These are phyloP conservation scores for Phaseolus coccineus DNA, from an alignment of 331 rosid genomes.

Conservation along the genomic window DNA sequence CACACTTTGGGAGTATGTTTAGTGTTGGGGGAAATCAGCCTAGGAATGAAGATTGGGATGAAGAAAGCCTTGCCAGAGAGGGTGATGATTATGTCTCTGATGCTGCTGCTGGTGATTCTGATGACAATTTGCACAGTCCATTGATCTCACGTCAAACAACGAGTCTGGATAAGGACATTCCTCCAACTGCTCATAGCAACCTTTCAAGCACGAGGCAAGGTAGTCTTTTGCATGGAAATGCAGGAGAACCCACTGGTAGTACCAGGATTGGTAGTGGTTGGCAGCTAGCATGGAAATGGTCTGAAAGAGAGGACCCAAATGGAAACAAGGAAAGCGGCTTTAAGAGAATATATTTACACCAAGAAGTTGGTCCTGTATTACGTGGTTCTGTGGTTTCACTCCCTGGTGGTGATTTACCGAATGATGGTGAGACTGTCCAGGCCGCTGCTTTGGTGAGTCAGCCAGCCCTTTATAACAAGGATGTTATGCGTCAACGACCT, in stretches of 20 bases:
- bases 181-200: slow-evolving; percentile 68
- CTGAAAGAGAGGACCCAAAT: slow-evolving; percentile 67
- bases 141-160: slow-evolving; percentile 86
- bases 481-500: slow-evolving; percentile 62
- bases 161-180: slow-evolving; percentile 74
- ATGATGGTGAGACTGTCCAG: slow-evolving; percentile 64
- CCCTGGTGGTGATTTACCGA: slow-evolving; percentile 59
- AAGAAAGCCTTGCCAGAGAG: slow-evolving; percentile 79
- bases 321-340: slow-evolving; percentile 77
- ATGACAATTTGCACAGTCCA: slow-evolving; percentile 76
- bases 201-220: slow-evolving; percentile 64
- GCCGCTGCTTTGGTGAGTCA: slow-evolving; percentile 81
- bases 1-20: slow-evolving; percentile 93
- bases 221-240: slow-evolving; percentile 57
- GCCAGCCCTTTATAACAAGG: slow-evolving; percentile 67
- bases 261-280: slow-evolving; percentile 84
- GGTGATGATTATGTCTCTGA: slow-evolving; percentile 77
- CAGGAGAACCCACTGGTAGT: slow-evolving; percentile 66
- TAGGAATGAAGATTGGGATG: slow-evolving; percentile 87
- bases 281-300: slow-evolving; percentile 89
- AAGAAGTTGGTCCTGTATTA: slow-evolving; percentile 72
- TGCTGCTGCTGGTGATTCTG: slow-evolving; percentile 66
- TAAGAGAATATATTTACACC: slow-evolving; percentile 75
- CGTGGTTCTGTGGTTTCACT: slow-evolving; percentile 72
- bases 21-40: slow-evolving; percentile 83